Conservation (phyloP, 495 filamentous ascomycete species). For the Hypomontagnella submonticulosa region DNA sequence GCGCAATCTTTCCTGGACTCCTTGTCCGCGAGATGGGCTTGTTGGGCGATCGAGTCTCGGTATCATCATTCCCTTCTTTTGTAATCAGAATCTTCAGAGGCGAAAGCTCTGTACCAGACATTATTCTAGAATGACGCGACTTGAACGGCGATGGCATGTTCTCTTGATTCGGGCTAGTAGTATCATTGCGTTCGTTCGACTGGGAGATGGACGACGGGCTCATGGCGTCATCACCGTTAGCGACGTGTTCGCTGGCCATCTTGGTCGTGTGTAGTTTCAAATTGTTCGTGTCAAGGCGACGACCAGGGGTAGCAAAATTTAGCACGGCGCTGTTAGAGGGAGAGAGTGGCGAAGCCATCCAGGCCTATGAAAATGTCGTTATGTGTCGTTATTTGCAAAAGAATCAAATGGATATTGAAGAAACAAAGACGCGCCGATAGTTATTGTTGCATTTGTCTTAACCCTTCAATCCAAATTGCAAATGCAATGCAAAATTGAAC, state of each 20-base stretch:
- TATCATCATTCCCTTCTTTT: constrained; percentile 39
- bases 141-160: constrained; percentile 50
- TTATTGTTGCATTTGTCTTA: constrained; percentile 13
- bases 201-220: constrained; percentile 48
- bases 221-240: constrained; percentile 32
- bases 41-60: constrained; percentile 39
- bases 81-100: constrained; percentile 59
- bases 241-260: constrained; percentile 25
- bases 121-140: constrained; percentile 56
- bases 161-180: constrained; percentile 46
- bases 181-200: constrained; percentile 43
- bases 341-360: constrained; percentile 54
- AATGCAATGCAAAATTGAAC: background rate
- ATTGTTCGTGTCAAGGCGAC: constrained; percentile 46
- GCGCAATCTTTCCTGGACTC: constrained; percentile 60
- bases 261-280: constrained; percentile 31
- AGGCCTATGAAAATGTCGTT: constrained; percentile 8
- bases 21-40: constrained; percentile 42
- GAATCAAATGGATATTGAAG: background rate
- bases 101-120: constrained; percentile 60
- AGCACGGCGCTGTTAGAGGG: constrained; percentile 50
- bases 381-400: constrained; percentile 1
- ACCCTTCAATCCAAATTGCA: background rate
- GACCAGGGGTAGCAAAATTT: constrained; percentile 50
- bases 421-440: constrained; percentile 1